phyloP scores from a whole-genome alignment of 2,329 filamentous ascomycete species.

The Fusarium acutatum region DNA sequence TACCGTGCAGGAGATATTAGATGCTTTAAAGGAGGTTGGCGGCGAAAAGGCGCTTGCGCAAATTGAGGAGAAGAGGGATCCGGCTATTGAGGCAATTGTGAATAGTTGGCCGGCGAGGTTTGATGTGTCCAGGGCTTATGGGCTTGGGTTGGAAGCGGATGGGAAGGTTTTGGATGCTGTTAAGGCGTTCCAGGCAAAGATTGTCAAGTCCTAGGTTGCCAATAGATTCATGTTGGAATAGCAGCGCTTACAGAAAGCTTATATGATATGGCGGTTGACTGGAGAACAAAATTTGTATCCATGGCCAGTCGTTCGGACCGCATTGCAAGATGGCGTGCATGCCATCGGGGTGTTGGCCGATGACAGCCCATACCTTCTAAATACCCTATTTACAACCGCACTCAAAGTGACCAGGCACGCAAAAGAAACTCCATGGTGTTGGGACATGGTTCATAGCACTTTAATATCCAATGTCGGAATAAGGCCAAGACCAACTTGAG shows the following conservation, averaged over 20 bases:
- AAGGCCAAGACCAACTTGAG: neutral
- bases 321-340: too few species aligned
- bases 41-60: conserved; percentile 53
- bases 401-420: accelerated
- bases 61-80: conserved; percentile 57
- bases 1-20: conserved; percentile 61
- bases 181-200: conserved; percentile 27
- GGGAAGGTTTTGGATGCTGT: conserved; percentile 46
- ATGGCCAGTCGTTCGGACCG: neutral
- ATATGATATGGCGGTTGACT: too few species aligned
- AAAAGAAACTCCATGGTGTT: accelerated
- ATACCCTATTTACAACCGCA: too few species aligned
- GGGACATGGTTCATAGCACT: accelerated
- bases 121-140: conserved; percentile 59
- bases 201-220: neutral
- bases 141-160: conserved; percentile 61
- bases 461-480: neutral
- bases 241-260: too few species aligned
- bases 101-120: conserved; percentile 62
- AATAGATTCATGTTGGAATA: accelerated
- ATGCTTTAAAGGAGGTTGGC: conserved; percentile 57
- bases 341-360: accelerated
- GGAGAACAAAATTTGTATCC: too few species aligned
- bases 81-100: conserved; percentile 58
- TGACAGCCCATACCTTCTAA: too few species aligned